Percentiles rank a stretch among this genome's conserved stretches.
These are phyloP conservation scores for Solanum neorickii DNA, from an alignment of 257 asterid genomes.

Conservation along the genomic window DNA sequence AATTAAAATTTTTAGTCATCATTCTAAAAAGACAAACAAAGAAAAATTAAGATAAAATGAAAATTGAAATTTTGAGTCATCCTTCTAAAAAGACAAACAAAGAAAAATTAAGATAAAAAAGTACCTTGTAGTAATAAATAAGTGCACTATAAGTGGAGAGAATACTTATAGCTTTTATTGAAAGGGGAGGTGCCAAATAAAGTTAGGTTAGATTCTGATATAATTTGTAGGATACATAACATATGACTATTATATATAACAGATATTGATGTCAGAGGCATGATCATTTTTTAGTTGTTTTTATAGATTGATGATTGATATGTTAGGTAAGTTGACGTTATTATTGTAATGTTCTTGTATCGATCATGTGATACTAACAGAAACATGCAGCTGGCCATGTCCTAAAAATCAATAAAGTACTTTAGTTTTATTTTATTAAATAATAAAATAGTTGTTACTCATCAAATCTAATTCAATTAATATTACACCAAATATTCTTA, in stretches of 20 bases:
- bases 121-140: neutral
- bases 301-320: neutral
- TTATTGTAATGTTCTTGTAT: neutral
- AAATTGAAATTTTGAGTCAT: fast-evolving
- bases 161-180: neutral
- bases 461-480: neutral
- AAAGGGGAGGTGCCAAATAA: neutral
- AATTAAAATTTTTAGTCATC: too few species aligned
- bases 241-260: neutral
- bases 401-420: neutral
- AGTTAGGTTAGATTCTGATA: neutral
- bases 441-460: neutral
- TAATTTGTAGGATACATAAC: neutral
- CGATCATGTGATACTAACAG: neutral
- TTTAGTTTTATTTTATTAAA: neutral
- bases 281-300: neutral
- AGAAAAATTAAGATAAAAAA: too few species aligned
- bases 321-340: neutral
- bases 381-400: neutral
- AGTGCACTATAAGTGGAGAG: neutral
- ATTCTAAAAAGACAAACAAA: too few species aligned
- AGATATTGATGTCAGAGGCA: neutral
- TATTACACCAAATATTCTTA: neutral
- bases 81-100: too few species aligned
- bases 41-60: too few species aligned